Base-by-base conservation (phyloP, 805 yeast genomes). In the Candida awuae region DNA sequence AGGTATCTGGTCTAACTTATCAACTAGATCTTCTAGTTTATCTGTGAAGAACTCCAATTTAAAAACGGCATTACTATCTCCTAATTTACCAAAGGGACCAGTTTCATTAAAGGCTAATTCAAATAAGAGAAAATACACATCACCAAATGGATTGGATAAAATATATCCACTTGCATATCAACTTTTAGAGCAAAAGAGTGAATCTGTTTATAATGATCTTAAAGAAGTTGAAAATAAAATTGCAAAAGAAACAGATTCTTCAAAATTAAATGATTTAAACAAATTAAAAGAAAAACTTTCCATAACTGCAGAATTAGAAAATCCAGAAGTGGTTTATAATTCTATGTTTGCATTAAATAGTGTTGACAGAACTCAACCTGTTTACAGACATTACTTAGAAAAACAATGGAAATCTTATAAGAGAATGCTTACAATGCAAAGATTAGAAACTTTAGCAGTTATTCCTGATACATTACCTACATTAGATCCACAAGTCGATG, bases 381-480 rank as follows among this genome's bases (percentile, higher is more conserved):
- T 87, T n/a, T 88, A 77, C 63, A 76, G 95, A 57, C 63, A 74
- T 35, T 65, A 75, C 47, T 73, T 84, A 43, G 65, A 74, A 50
- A 63, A 79, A 45, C 73, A 80, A 47, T 90, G 97, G 97, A 73
- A 77, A 56, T 51, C 60, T 12, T 68, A 78, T 46, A 79, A 75
- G 32, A 75, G 76, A 60, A 82, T 86, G 84, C 56, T 85, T 37
- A 66, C 80, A 38, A 85, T 92, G 92, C 97, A 92, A 65, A 77
- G 97, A 66, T 62, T 92, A 38, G 98, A 92, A 63, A 77, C 82
- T 41, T 65, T 86, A 49, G 73, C 72, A 31, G 85, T 85, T 31
- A 84, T 92, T 43, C 98, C 98, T 13, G 98, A 92, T 57, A 88
- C 97, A 3, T 57, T 92, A 59, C 92, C 97, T 20, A 87, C 97